Percentiles rank a stretch among this genome's conserved stretches.
phyloP scores from a whole-genome alignment of 2,329 filamentous ascomycete species.

The Pseudonectria buxi region DNA sequence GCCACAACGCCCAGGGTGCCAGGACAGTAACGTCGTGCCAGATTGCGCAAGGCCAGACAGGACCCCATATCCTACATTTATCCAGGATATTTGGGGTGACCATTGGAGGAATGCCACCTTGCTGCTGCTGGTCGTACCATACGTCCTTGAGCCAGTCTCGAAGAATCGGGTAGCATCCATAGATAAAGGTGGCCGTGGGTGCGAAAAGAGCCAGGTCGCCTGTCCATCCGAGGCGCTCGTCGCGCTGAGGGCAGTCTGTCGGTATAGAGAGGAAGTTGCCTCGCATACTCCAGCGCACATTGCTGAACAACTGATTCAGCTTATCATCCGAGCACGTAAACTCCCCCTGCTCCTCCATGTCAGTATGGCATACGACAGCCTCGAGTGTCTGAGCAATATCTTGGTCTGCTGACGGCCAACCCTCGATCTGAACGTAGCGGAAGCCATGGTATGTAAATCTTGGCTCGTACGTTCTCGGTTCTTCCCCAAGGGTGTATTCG shows the following conservation, averaged over 20 bases:
- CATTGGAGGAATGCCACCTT: constrained; percentile 14
- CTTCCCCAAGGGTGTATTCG: constrained; percentile 10
- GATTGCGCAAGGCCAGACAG: constrained; percentile 24
- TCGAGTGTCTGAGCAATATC: constrained; percentile 13
- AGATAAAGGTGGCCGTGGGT: constrained; percentile 46
- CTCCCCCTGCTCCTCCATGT: constrained; percentile 42
- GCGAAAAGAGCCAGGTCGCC: constrained; percentile 45
- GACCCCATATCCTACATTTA: constrained; percentile 10
- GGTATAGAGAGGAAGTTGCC: constrained; percentile 53
- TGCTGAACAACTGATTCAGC: constrained; percentile 48
- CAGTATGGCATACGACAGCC: constrained; percentile 38
- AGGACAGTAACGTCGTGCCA: constrained; percentile 39
- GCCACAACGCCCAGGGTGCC: constrained; percentile 35
- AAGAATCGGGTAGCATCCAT: constrained; percentile 43
- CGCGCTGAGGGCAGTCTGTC: constrained; percentile 51
- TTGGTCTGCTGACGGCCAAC: constrained; percentile 27
- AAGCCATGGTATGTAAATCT: constrained; percentile 51
- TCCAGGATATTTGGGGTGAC: constrained; percentile 11
- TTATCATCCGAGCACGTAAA: constrained; percentile 45
- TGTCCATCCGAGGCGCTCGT: constrained; percentile 49
- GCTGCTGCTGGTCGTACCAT: constrained; percentile 12
- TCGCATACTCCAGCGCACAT: constrained; percentile 50
- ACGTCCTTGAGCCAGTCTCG: constrained; percentile 21
- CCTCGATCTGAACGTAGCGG: constrained; percentile 42
- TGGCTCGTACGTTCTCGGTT: constrained; percentile 33